Evolutionary conservation across 225 moss, liverwort and hornwort species (phyloP).

Genomic region (Polytrichum commune): DNA sequence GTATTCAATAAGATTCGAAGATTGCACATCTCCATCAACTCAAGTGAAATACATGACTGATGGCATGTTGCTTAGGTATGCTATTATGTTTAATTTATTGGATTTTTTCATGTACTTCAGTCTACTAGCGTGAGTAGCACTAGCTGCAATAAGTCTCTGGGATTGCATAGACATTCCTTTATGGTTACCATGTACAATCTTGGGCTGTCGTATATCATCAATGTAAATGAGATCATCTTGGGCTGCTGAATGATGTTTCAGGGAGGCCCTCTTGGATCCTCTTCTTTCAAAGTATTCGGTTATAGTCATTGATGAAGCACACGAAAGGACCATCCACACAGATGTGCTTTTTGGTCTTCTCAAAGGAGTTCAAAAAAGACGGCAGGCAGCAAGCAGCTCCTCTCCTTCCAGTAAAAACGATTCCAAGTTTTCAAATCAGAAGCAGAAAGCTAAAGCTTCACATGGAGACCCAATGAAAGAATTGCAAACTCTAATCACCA

Average conservation of each 20-base stretch:
- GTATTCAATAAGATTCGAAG: constrained; percentile 96
- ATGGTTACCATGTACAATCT: not conserved
- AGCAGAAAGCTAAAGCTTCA: constrained; percentile 18
- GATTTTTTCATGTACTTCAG: no score
- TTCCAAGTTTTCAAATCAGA: not conserved
- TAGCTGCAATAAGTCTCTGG: not conserved
- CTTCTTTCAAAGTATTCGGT: constrained; percentile 59
- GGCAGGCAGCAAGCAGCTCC: constrained; percentile 36
- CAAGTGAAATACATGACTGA: constrained; percentile 95
- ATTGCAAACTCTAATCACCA: constrained; percentile 28
- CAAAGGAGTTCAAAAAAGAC: constrained; percentile 81
- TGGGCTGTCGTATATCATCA: not conserved
- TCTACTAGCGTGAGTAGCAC: no score
- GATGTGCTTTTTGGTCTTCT: constrained; percentile 94
- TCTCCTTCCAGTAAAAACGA: constrained; percentile 11
- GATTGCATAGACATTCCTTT: not conserved
- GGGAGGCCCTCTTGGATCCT: constrained; percentile 90
- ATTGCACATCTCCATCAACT: constrained; percentile 71
- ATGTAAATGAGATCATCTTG: not conserved
- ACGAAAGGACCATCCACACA: constrained; percentile 87
- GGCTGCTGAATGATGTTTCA: constrained; percentile 13
- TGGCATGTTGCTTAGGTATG: constrained; percentile 76
- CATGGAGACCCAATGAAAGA: constrained; percentile 26
- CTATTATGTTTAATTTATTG: not conserved
- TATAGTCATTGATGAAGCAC: constrained; percentile 69